phyloP scores from a whole-genome alignment of 139 green algal species.

The Chlorella sp. region DNA sequence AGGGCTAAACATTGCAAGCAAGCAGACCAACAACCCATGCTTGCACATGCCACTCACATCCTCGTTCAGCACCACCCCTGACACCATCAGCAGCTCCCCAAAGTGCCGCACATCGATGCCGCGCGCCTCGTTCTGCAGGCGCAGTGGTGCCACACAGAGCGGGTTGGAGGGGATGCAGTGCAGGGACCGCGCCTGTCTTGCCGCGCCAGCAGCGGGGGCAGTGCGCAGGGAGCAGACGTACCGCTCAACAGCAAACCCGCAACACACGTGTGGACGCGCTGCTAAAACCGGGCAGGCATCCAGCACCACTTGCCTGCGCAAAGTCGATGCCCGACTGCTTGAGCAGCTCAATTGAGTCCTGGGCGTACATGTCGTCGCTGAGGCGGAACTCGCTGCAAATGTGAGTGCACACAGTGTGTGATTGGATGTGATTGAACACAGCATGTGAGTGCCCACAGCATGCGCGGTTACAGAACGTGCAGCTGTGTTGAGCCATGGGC shows the following conservation, averaged over 20 bases:
- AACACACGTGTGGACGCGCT: too few species aligned
- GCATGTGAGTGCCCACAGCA: too few species aligned
- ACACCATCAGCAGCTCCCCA: conserved; percentile 96
- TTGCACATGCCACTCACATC: neutral
- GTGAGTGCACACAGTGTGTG: too few species aligned
- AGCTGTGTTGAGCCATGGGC: too few species aligned
- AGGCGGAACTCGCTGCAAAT: conserved; percentile 93
- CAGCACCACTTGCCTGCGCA: conserved; percentile 47
- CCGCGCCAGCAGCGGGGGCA: neutral
- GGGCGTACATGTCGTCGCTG: conserved; percentile 95
- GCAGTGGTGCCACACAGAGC: too few species aligned
- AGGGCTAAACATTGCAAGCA: neutral
- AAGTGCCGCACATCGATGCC: conserved; percentile 97
- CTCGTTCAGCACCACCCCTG: conserved; percentile 84
- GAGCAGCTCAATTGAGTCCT: conserved; percentile 98
- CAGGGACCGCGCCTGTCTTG: too few species aligned
- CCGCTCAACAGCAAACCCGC: too few species aligned
- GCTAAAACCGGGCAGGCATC: too few species aligned
- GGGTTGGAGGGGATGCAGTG: too few species aligned
- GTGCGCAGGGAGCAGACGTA: neutral
- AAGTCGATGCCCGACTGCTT: conserved; percentile 98
- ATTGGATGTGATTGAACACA: too few species aligned
- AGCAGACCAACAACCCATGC: neutral
- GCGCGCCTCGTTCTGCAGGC: conserved; percentile 68
- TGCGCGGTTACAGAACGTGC: too few species aligned